phyloP scores from a whole-genome alignment of 495 filamentous ascomycete genomes.

The Staphylotrichum tortipilum region DNA sequence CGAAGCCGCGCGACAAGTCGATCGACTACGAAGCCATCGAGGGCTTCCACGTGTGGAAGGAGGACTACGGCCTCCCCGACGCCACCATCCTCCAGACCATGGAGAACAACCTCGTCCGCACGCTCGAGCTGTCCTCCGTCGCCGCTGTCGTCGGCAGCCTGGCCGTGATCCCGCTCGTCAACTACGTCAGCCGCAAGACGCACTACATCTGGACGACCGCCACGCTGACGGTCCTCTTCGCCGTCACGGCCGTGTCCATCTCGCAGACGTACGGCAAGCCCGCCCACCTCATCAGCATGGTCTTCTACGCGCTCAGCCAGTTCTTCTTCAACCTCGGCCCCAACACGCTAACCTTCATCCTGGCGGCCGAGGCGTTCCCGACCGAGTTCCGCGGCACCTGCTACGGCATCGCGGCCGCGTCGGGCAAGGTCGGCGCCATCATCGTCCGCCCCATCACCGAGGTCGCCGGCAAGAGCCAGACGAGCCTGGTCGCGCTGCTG shows the following conservation, averaged over 20 bases:
- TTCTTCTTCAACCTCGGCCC: not conserved
- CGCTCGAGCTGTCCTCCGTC: not conserved
- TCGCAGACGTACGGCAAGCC: not conserved
- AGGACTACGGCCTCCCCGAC: not conserved
- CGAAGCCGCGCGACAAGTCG: not conserved
- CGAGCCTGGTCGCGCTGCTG: not conserved
- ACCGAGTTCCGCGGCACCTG: not conserved
- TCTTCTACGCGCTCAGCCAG: not conserved
- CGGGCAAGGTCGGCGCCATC: not conserved
- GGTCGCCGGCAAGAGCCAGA: not conserved
- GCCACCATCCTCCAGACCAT: not conserved
- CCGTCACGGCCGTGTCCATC: not conserved
- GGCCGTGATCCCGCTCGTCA: not conserved
- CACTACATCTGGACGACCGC: not conserved
- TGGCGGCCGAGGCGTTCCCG: not conserved
- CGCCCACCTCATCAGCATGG: not conserved
- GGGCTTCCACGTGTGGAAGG: not conserved
- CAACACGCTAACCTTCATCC: conserved; percentile 1
- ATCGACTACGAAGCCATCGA: not conserved
- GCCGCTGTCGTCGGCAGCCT: not conserved
- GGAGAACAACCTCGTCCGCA: not conserved
- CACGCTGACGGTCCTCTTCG: not conserved
- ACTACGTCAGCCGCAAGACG: not conserved
- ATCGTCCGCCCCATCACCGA: not conserved
- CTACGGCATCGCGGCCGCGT: not conserved